Evolutionary conservation across 164 flowering plant species (phyloP), one percentile per base, ranked within the genome.

Genomic region (Berberis vulgaris): DNA sequence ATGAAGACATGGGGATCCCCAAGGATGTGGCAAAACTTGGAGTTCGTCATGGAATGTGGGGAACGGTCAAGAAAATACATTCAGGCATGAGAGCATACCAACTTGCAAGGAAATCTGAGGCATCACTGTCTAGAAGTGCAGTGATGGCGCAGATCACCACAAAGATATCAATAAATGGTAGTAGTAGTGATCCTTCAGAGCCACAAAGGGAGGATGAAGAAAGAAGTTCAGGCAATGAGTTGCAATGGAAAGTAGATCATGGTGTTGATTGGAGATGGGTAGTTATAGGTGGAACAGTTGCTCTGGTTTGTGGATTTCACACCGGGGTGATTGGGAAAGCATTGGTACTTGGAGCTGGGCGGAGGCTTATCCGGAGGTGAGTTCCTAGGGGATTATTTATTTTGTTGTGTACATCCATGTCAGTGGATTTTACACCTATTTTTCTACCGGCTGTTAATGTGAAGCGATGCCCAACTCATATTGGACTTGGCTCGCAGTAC

Each of bases 41-140:
- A 1, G 80, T 94, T 43, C 91, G 96, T n/a, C 99, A 94, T 66
- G 99, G 96, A 40, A 87, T 94, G 96, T 94, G 97, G 99, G 97
- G 97, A 66, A 79, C 97, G 13, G 91, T 94, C 52, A 94, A 91
- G 90, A 91, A 91, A 64, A 41, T 91, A 45, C 89, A 94, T 59
- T 73, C 88, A 10, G 99, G 99, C 49, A 65, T 94, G 77, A 82
- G 94, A 77, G 84, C 96, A 8, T 94, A 94, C 75, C 93, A 91
- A 76, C 77, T 73, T 67, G 84, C 84, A 0, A 75, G 90, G 69
- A 89, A 85, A 69, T 56, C 77, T 2, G 97, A 74, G 40, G 71
- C 80, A n/a, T 59, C 87, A 2, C 67, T 82, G 7, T 82, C 92
- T 39, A 77, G 87, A 69, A 67, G 81, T 61, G 95, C 99, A 13